Base-by-base conservation (phyloP, 108 stramenopile species). In the Skeletonema grethae region DNA sequence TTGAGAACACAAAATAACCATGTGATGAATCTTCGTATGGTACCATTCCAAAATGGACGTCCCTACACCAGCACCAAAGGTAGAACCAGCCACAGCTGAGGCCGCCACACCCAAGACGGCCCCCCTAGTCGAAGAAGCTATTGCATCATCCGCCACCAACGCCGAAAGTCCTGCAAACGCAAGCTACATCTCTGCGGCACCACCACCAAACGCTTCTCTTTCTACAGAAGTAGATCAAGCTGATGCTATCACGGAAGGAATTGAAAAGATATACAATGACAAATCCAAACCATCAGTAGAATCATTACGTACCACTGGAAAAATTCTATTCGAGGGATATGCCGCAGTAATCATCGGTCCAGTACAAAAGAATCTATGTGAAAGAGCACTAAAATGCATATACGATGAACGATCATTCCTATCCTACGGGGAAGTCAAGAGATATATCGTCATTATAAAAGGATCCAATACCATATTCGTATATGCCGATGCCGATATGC, bases 331-430 rank as follows among this genome's bases (percentile, higher is more conserved):
- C 65, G 90, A 87, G 56, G 48, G 77, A 38, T 61, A 64, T 11
- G 88, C 79, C 8, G 88, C 77, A 2, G 73, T 88, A 0, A 76
- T 88, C 41, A 46, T 84, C 32, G 80, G 87, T 38, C 77, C 77
- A 4, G 78, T 63, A 7, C 28, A 76, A 48, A 86, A 86, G 71
- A 84, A 78, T 61, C 29, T 80, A 7, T 60, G 84, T 7, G 69
- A 79, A 60, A 43, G 58, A 68, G 38, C 55, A 10, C 34, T 87
- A 1, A 85, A 85, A 3, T 71, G 67, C 6, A 36, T 75, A 2
- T 86, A 79, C 36, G 83, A 83, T 50, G 87, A 89, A 60, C 73
- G 88, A 25, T 84, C 85, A 29, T 88, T 85, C 57, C 61, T 93
- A 11, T 62, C 80, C 12, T 93, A 73, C 64, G 87, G 88, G 1